Conservation (phyloP, 441 rosid genomes). For the Biscutella laevigata region DNA sequence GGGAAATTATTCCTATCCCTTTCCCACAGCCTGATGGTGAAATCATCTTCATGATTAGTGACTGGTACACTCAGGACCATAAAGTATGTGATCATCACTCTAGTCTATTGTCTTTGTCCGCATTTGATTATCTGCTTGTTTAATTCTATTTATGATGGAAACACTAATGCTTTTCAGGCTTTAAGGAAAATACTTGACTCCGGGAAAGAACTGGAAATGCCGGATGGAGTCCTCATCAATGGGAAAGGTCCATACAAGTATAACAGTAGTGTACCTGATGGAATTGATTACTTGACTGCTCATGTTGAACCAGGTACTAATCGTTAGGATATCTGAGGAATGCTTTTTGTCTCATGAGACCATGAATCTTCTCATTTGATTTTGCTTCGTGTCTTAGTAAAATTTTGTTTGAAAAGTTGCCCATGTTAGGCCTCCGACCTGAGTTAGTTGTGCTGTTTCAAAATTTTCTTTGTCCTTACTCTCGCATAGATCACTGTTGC, state of each 20-base stretch:
- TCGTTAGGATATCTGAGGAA: background rate
- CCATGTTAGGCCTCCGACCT: background rate
- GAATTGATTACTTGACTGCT: slow-evolving; percentile 58
- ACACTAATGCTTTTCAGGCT: slow-evolving; percentile 38
- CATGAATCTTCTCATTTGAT: background rate
- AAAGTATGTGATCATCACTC: slow-evolving; percentile 42
- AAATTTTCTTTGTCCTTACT: background rate
- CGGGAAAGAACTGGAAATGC: slow-evolving; percentile 87
- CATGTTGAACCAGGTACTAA: slow-evolving; percentile 68
- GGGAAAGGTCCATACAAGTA: slow-evolving; percentile 87
- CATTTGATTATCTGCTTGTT: background rate
- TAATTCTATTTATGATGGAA: background rate
- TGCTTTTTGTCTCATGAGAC: background rate
- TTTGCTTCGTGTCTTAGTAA: slow-evolving; percentile 1
- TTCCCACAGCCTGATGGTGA: slow-evolving; percentile 76
- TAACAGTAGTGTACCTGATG: slow-evolving; percentile 69
- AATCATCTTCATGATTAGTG: slow-evolving; percentile 58
- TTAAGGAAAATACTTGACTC: slow-evolving; percentile 58
- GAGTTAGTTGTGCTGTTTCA: background rate
- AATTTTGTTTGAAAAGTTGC: background rate
- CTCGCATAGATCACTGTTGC: background rate
- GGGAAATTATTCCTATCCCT: slow-evolving; percentile 55
- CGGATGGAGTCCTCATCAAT: slow-evolving; percentile 86
- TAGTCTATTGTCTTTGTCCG: background rate
- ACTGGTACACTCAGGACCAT: slow-evolving; percentile 76